phyloP scores from a whole-genome alignment of 345 rosid species.

The Hibiscus syriacus region DNA sequence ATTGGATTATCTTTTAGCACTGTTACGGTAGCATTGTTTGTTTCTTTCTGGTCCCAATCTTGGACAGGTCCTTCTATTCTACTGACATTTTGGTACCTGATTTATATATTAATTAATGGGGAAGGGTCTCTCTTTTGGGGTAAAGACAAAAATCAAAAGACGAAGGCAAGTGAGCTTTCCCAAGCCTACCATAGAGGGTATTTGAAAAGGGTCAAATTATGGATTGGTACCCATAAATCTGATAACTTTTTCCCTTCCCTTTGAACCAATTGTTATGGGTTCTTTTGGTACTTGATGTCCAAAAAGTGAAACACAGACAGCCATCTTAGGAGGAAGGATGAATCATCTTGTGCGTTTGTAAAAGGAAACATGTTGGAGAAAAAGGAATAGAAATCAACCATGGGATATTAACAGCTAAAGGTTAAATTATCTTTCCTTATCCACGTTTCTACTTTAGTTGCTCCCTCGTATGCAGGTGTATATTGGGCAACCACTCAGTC shows the following conservation, averaged over 20 bases:
- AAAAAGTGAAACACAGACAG: conserved; percentile 1
- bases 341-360: neutral
- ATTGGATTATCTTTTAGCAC: neutral
- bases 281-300: no score
- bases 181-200: neutral
- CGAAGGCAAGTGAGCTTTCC: conserved; percentile 1
- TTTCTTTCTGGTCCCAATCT: conserved; percentile 5
- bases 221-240: neutral
- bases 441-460: no score
- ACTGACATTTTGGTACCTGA: neutral
- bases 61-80: conserved; percentile 7
- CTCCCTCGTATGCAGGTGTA: no score
- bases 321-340: neutral
- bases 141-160: no score
- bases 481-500: no score
- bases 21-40: neutral
- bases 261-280: no score
- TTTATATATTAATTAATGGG: neutral
- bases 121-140: neutral
- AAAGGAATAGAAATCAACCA: no score
- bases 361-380: no score
- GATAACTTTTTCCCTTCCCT: no score
- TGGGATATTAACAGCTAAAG: no score
- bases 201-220: neutral
- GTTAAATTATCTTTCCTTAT: no score